Evolutionary conservation across 176 grass and related monocot species (phyloP).

Genomic region (Coix lacrymajobi): DNA sequence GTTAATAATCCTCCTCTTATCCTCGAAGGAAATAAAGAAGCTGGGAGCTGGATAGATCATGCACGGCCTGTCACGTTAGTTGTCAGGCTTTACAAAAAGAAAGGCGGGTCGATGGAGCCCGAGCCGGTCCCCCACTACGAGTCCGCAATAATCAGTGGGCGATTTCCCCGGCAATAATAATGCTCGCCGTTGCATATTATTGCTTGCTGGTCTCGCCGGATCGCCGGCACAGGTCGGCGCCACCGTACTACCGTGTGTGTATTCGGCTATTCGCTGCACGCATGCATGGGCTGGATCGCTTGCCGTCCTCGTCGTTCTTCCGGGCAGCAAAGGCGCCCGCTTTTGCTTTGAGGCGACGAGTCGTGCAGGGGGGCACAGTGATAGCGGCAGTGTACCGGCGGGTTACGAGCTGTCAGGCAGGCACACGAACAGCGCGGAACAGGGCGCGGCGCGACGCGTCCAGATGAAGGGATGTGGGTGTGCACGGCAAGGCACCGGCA

Average conservation of each 20-base stretch:
- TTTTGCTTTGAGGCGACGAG: not conserved
- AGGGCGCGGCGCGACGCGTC: slow-evolving; percentile 3
- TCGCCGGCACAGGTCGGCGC: not conserved
- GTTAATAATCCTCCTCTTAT: not conserved
- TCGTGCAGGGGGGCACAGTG: not conserved
- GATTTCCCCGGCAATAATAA: slow-evolving; percentile 43
- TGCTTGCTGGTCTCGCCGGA: not conserved
- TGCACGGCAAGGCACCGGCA: not conserved
- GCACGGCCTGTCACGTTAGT: slow-evolving; percentile 30
- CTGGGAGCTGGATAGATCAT: slow-evolving; percentile 16
- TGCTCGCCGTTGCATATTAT: slow-evolving; percentile 32
- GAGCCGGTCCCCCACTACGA: slow-evolving; percentile 30
- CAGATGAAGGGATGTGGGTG: not conserved
- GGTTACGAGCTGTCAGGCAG: not conserved
- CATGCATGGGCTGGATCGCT: not conserved
- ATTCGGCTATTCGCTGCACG: too few species aligned
- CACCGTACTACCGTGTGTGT: not conserved
- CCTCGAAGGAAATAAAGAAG: not conserved
- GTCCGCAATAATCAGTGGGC: slow-evolving; percentile 19
- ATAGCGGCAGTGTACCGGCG: not conserved
- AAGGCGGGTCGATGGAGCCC: not conserved
- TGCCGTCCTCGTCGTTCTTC: not conserved
- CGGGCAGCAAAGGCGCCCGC: not conserved
- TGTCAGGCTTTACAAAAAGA: slow-evolving; percentile 31
- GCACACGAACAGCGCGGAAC: not conserved